Evolutionary conservation across 2,329 filamentous ascomycete species (phyloP), one percentile per base, ranked within the genome.

Genomic region (Chrysoporthe austroafricana): DNA sequence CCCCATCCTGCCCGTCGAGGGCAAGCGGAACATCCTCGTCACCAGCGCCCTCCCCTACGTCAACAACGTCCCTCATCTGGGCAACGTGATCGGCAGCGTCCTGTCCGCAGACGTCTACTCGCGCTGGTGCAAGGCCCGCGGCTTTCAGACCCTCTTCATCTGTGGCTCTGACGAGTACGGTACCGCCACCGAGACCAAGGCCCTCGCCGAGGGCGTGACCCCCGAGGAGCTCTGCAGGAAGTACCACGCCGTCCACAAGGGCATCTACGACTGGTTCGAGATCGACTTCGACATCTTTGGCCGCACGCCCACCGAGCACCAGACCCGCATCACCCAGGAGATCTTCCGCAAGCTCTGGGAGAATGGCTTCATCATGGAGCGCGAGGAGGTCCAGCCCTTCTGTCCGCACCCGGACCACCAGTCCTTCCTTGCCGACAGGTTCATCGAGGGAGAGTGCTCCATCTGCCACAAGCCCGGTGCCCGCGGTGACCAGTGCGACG

Each of bases 271-370:
- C 78, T 97, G 95, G 93, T 99, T 99, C 82, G 89, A 94, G 76
- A 95, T 98, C 76, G 90, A 87, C 68, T 98, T 98, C 77, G 95
- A 98, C 81, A 90, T 94, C 79, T 99, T 98, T 77, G 96, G 94
- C 70, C 91, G 94, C 69, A 98, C 96, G 5, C 93, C 94, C 3
- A 98, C 95, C 21, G 81, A 87, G 65, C 88, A 96, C 74, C 96
- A 98, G 80, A 97, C 94, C 32, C 88, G 93, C 72, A 98, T 99
- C 74, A 92, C 94, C 11, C 96, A 98, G 80, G 88, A 92, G 71
- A 94, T 98, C 72, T 98, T 98, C 80, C 83, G 84, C 66, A 90
- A 94, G 77, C 87, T 99, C n/a, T 86, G 94, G 81, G 86, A 96
- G 71, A 97, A 97, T 74, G 93, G 92, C 39, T 97, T 89, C 76